phyloP scores from a whole-genome alignment of 371 early-diverging fungal genomes.

The Mucor lusitanicus region DNA sequence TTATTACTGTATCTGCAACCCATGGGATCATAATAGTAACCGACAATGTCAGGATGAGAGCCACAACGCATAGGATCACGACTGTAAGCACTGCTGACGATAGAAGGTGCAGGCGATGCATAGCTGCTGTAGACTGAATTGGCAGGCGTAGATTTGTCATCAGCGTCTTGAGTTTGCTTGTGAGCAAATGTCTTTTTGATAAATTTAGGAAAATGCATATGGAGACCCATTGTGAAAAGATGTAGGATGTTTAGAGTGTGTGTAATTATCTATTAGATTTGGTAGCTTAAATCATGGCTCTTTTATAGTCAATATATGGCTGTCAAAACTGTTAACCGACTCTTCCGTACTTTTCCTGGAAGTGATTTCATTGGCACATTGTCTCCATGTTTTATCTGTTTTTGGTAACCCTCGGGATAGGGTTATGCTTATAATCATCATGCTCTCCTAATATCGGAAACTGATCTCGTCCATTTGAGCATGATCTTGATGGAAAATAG shows the following conservation, averaged over 20 bases:
- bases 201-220: conserved; percentile 18
- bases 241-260: neutral
- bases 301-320: neutral
- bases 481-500: neutral
- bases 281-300: neutral
- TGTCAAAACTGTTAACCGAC: conserved; percentile 22
- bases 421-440: neutral
- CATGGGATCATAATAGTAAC: conserved; percentile 45
- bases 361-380: conserved; percentile 5
- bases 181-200: conserved; percentile 21
- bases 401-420: conserved; percentile 12
- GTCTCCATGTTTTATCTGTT: neutral
- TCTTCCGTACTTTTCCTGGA: conserved; percentile 9
- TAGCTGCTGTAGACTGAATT: conserved; percentile 13
- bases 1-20: conserved; percentile 20
- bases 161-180: conserved; percentile 15
- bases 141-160: neutral
- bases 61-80: conserved; percentile 47
- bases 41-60: conserved; percentile 37
- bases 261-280: neutral
- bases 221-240: conserved; percentile 12
- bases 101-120: conserved; percentile 4
- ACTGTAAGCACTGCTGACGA: conserved; percentile 20
- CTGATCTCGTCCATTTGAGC: neutral
- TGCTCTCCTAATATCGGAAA: neutral